A percentile compares a stretch with the other conserved stretches of the same genome.
phyloP scores from a whole-genome alignment of 75 land plant species.

The Pseudotsuga menziesii region DNA sequence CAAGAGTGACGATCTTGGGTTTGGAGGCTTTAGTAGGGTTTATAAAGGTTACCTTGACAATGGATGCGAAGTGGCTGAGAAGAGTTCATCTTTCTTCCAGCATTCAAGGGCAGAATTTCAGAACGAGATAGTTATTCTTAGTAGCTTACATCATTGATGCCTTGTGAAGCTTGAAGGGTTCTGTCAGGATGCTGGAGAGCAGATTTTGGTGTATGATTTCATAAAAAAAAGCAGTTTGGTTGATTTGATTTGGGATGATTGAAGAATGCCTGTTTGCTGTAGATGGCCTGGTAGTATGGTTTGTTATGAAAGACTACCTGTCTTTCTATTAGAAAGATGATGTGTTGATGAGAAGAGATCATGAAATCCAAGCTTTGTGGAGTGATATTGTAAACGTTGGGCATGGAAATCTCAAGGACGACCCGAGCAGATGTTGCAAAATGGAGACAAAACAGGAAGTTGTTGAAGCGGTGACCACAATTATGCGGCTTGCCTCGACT shows the following conservation, averaged over 20 bases:
- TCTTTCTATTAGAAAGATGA: slow-evolving; percentile 32
- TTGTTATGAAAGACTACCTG: slow-evolving; percentile 35
- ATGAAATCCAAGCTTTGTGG: slow-evolving; percentile 76
- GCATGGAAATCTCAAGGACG: slow-evolving; percentile 61
- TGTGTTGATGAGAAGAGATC: slow-evolving; percentile 30
- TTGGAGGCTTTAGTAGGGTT: slow-evolving; percentile 87
- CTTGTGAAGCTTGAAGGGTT: slow-evolving; percentile 74
- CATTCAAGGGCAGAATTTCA: slow-evolving; percentile 69
- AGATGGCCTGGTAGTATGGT: slow-evolving; percentile 36
- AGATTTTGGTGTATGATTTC: slow-evolving; percentile 38
- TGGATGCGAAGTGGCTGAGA: slow-evolving; percentile 61
- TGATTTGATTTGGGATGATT: slow-evolving; percentile 18
- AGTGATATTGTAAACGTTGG: slow-evolving; percentile 46
- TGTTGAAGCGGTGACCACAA: slow-evolving; percentile 13
- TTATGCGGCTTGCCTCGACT: slow-evolving; percentile 37
- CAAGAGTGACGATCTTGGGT: slow-evolving; percentile 50
- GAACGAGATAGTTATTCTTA: slow-evolving; percentile 74
- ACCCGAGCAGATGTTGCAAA: slow-evolving; percentile 27
- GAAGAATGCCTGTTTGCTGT: slow-evolving; percentile 45
- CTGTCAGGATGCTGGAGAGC: slow-evolving; percentile 75
- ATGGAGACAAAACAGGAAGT: slow-evolving; percentile 11
- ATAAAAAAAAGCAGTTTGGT: slow-evolving; percentile 34
- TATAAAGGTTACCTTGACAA: slow-evolving; percentile 57
- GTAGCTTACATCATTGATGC: slow-evolving; percentile 81
- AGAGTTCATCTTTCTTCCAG: slow-evolving; percentile 70